Conservation (phyloP, 164 flowering plant genomes). For the Aristolochia californica region DNA sequence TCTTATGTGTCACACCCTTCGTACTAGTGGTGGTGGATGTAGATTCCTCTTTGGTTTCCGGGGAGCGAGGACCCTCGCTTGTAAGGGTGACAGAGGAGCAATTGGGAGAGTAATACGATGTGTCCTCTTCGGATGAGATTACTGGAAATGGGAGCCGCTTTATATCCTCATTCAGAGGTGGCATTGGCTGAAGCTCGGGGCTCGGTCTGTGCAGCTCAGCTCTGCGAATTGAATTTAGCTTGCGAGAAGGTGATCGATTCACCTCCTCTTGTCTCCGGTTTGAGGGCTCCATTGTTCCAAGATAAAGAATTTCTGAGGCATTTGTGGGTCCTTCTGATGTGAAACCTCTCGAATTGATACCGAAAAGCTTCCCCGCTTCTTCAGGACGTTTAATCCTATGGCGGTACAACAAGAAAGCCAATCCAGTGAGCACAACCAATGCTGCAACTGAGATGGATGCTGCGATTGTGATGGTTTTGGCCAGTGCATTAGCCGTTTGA, state of each 20-base stretch:
- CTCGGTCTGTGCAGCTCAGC: constrained; percentile 74
- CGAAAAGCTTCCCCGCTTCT: constrained; percentile 64
- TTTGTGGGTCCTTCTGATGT: constrained; percentile 24
- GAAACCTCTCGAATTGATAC: constrained; percentile 19
- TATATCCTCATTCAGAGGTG: constrained; percentile 45
- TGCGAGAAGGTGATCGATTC: constrained; percentile 56
- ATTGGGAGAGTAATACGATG: constrained; percentile 55
- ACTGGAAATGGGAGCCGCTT: constrained; percentile 23
- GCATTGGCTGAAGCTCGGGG: constrained; percentile 91
- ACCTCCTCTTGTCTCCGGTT: constrained; percentile 16
- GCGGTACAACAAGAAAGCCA: constrained; percentile 58
- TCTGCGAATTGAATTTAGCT: constrained; percentile 38
- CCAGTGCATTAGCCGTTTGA: constrained; percentile 40
- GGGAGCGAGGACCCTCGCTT: constrained; percentile 23
- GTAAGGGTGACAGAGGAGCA: constrained; percentile 36
- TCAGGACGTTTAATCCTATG: constrained; percentile 35
- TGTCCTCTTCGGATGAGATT: constrained; percentile 60
- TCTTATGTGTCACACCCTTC: constrained; percentile 3
- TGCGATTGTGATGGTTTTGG: constrained; percentile 50
- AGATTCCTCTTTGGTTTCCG: constrained; percentile 23
- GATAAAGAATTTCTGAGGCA: constrained; percentile 56
- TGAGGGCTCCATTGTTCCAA: constrained; percentile 72
- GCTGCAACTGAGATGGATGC: constrained; percentile 70
- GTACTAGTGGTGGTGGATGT: neutral
- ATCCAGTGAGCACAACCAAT: constrained; percentile 62